Percentiles rank a stretch among this genome's conserved stretches.
These are phyloP conservation scores for Leptographium flavum DNA, from an alignment of 2,329 filamentous ascomycete species.

Conservation along the genomic window DNA sequence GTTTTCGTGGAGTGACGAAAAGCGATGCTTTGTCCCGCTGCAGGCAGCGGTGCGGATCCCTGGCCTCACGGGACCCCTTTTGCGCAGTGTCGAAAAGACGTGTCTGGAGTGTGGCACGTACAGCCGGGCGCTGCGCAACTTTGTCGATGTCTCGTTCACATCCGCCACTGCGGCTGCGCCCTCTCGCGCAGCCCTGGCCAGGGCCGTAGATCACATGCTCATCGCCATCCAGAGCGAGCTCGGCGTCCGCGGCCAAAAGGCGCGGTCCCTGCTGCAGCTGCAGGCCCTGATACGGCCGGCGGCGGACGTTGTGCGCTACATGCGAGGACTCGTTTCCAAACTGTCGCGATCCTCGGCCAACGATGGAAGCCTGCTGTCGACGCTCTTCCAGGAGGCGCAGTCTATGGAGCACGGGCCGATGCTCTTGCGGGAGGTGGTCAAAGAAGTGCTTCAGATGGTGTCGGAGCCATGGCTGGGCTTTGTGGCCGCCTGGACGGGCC, in stretches of 20 bases:
- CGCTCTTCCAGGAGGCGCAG: slow-evolving; percentile 47
- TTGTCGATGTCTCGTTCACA: slow-evolving; percentile 9
- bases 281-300: slow-evolving; percentile 34
- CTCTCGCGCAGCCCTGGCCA: slow-evolving; percentile 36
- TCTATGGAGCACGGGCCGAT: slow-evolving; percentile 48
- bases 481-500: slow-evolving; percentile 62
- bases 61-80: slow-evolving; percentile 37
- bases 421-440: slow-evolving; percentile 48
- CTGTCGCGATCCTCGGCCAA: slow-evolving; percentile 24
- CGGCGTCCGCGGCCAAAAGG: slow-evolving; percentile 24
- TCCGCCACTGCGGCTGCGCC: slow-evolving; percentile 17
- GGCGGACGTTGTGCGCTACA: slow-evolving; percentile 32
- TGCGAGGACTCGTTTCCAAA: slow-evolving; percentile 35
- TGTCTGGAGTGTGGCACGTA: slow-evolving; percentile 34
- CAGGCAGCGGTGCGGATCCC: slow-evolving; percentile 33
- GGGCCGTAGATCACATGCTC: slow-evolving; percentile 32
- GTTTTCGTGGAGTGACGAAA: slow-evolving; percentile 44
- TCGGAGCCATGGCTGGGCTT: slow-evolving; percentile 21
- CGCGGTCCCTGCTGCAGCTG: slow-evolving; percentile 37
- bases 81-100: slow-evolving; percentile 30
- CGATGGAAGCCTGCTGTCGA: slow-evolving; percentile 48
- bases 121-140: slow-evolving; percentile 20
- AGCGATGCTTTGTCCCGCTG: slow-evolving; percentile 8
- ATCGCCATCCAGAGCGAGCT: slow-evolving; percentile 34
- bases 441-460: slow-evolving; percentile 41